These are phyloP conservation scores for Aspergillus panamensis DNA, from an alignment of 495 filamentous ascomycete genomes.

Conservation along the genomic window DNA sequence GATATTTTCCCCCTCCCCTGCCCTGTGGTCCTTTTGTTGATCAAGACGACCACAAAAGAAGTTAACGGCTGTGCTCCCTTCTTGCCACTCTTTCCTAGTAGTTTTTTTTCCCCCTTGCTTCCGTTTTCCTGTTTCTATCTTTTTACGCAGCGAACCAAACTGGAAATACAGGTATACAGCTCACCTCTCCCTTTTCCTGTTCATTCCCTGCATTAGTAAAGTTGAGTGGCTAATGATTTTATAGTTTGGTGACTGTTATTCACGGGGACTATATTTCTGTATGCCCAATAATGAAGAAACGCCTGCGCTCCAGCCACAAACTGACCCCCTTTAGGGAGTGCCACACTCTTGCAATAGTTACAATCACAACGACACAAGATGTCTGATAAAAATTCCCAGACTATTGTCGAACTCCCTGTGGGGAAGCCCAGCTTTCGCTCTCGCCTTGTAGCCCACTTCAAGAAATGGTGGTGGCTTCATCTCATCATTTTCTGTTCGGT, in stretches of 20 bases:
- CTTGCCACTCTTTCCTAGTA: conserved; percentile 2
- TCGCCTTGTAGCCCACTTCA: conserved; percentile 44
- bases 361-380: conserved; percentile 20
- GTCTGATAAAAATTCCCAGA: conserved; percentile 28
- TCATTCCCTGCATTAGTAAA: not conserved
- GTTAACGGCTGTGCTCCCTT: not conserved
- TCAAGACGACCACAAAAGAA: not conserved
- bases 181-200: not conserved
- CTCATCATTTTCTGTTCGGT: conserved; percentile 55
- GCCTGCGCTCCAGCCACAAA: conserved; percentile 5
- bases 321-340: conserved; percentile 4
- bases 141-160: not conserved
- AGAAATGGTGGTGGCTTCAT: conserved; percentile 71
- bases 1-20: not conserved
- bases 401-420: not conserved
- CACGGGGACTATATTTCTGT: conserved; percentile 1
- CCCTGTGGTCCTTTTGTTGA: not conserved
- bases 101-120: not conserved
- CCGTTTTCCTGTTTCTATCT: not conserved
- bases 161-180: not conserved
- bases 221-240: not conserved
- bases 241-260: not conserved
- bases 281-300: conserved; percentile 1
- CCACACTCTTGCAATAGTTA: not conserved
- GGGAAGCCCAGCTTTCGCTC: conserved; percentile 34